Base-by-base conservation (phyloP, 2,329 filamentous ascomycete species). In the Ophiocordyceps unilateralis region DNA sequence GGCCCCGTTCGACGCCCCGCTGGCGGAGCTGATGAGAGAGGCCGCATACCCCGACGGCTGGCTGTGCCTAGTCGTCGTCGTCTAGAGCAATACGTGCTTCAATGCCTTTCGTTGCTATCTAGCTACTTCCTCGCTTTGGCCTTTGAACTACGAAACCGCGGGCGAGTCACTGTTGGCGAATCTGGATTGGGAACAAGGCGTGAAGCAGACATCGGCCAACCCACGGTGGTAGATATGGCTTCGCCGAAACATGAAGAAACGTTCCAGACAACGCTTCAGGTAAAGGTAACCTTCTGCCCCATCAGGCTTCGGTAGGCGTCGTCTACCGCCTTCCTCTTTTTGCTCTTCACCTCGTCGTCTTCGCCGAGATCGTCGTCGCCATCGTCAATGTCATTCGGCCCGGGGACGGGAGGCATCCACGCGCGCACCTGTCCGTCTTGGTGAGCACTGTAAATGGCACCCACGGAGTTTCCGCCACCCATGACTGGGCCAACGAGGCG, bases 41-140 rank as follows among this genome's bases (percentile, higher is more conserved):
- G 82, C 83, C 4, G 78, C 85, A 2, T 96, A 95, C 66, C 78
- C 86, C 0, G 91, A 98, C 62, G 91, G 91, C 0, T 98, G 88
- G 81, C 60, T 94, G 22, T 85, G 86, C 59, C 62, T 95, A 37
- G 83, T 86, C 42, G 74, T 95, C 5, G 71, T 79, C 19, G 81
- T 93, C 66, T 39, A 20, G 19, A 20, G 2, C n/a, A 36, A 19
- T 10, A 19, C 11, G 32, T 17, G n/a, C 9, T 32, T 36, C 17
- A 10, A 10, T 9, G 2, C n/a, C 19, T 36, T 20, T 36, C 1
- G 9, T 26, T 26, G 3, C 7, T 10, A 26, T 26, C 9, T 26
- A 12, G 24, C 24, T 26, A 12, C 9, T 26, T 26, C 24, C 12
- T 10, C 7, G 17, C 32, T 5, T 19, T 10, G 3, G 11, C 7